These are phyloP conservation scores for Guyanaporus albipodus DNA, from an alignment of 768 basidiomycete species.

Conservation along the genomic window DNA sequence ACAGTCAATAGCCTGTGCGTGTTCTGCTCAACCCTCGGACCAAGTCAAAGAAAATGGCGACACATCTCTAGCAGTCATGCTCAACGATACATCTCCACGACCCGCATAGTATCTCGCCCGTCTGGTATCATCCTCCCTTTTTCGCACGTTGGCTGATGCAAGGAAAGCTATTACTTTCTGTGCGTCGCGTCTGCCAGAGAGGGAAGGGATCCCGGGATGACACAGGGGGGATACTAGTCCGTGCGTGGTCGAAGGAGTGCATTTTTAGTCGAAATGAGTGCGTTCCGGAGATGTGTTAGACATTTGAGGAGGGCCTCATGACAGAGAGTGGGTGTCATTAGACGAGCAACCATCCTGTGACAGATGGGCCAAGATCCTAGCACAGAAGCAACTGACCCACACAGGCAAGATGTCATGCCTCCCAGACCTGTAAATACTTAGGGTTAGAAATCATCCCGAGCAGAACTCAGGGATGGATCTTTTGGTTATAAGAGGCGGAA, in stretches of 20 bases:
- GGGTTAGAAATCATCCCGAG: slow-evolving; percentile 56
- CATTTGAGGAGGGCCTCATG: slow-evolving; percentile 36
- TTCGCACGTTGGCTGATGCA: slow-evolving; percentile 20
- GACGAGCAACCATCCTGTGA: slow-evolving; percentile 17
- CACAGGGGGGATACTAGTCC: slow-evolving; percentile 45
- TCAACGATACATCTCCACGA: slow-evolving; percentile 7
- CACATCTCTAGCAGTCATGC: slow-evolving; percentile 42
- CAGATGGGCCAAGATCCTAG: slow-evolving; percentile 7
- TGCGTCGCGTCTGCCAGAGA: slow-evolving; percentile 13
- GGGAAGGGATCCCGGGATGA: slow-evolving; percentile 50
- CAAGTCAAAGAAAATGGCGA: slow-evolving; percentile 38
- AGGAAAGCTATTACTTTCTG: slow-evolving; percentile 28
- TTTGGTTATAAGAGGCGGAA: slow-evolving; percentile 45
- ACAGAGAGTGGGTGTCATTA: slow-evolving; percentile 27
- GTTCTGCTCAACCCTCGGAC: slow-evolving; percentile 36
- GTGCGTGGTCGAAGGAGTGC: slow-evolving; percentile 24
- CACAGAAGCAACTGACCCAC: slow-evolving; percentile 12
- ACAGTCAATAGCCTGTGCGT: slow-evolving; percentile 32
- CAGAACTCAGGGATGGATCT: slow-evolving; percentile 40
- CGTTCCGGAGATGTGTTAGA: slow-evolving; percentile 55
- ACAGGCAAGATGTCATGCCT: slow-evolving; percentile 26
- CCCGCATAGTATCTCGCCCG: slow-evolving; percentile 37
- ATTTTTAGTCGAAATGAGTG: slow-evolving; percentile 26
- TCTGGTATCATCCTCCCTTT: slow-evolving; percentile 49
- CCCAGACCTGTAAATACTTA: slow-evolving; percentile 41